Conservation (phyloP, 2,329 filamentous ascomycete species). For the Trichocomaceae sp. region DNA sequence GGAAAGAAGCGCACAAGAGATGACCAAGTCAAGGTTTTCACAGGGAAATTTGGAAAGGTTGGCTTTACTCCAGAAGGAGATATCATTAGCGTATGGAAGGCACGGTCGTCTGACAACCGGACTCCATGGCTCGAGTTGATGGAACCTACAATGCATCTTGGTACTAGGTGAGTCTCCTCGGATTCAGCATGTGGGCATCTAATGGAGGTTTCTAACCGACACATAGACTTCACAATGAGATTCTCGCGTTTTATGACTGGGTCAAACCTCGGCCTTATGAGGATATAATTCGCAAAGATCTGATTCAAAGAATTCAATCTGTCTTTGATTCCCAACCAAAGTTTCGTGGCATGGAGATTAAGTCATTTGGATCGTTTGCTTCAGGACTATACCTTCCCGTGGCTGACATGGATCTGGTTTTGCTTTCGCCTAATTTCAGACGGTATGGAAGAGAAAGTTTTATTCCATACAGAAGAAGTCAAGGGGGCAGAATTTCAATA, state of each 20-base stretch:
- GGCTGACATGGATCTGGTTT: conserved; percentile 89
- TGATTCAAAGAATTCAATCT: conserved; percentile 62
- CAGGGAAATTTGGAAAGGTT: conserved; percentile 42
- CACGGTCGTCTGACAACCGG: conserved; percentile 34
- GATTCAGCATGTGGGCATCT: neutral
- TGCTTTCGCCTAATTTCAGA: conserved; percentile 59
- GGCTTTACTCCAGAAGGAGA: conserved; percentile 33
- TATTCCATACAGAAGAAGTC: conserved; percentile 39
- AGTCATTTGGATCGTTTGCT: conserved; percentile 88
- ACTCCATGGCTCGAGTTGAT: conserved; percentile 56
- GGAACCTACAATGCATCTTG: conserved; percentile 27
- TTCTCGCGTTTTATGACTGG: conserved; percentile 81
- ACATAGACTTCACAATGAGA: conserved; percentile 77
- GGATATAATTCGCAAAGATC: conserved; percentile 62
- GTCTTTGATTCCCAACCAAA: conserved; percentile 47
- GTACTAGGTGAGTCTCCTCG: conserved; percentile 25
- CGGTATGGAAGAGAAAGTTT: conserved; percentile 45
- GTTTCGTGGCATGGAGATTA: conserved; percentile 58
- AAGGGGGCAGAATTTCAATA: conserved; percentile 40
- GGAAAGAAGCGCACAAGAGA: conserved; percentile 68
- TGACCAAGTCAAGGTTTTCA: conserved; percentile 58
- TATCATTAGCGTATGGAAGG: conserved; percentile 49
- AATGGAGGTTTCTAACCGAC: conserved; percentile 14
- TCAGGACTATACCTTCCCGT: conserved; percentile 71
- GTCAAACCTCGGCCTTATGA: conserved; percentile 74